Conservation (phyloP, 139 green algal genomes). For the Chlamydomonas sp. region DNA sequence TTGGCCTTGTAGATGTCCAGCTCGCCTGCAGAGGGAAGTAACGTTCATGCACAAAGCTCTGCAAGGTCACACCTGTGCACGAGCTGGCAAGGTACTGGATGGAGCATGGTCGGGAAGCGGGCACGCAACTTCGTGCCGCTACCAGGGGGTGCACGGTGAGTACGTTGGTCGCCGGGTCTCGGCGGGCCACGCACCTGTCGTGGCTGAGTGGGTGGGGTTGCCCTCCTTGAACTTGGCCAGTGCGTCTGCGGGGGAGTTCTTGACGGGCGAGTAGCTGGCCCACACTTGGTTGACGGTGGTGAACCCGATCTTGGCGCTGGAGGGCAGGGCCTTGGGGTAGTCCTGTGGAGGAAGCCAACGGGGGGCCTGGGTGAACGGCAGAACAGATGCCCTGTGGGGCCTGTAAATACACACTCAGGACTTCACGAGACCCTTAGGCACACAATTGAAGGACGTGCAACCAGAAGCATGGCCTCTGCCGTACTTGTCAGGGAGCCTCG, state of each 20-base stretch:
- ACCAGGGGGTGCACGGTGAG: too few relatives aligned
- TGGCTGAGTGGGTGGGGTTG: constrained; percentile 91
- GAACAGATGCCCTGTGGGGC: neutral
- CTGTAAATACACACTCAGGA: neutral
- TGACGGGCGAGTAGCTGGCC: constrained; percentile 96
- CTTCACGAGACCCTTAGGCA: too few relatives aligned
- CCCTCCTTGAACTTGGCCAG: constrained; percentile 80
- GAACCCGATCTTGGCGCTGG: constrained; percentile 88
- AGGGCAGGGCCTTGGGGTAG: constrained; percentile 83
- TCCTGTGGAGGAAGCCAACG: constrained; percentile 68
- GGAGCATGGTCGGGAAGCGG: too few relatives aligned
- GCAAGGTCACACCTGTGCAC: too few relatives aligned
- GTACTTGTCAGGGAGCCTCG: too few relatives aligned
- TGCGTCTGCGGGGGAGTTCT: constrained; percentile 93
- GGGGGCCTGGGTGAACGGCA: neutral
- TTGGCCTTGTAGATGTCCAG: constrained; percentile 68
- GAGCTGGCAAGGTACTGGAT: too few relatives aligned
- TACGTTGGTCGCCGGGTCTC: too few relatives aligned
- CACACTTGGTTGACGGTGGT: constrained; percentile 95
- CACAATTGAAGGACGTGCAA: too few relatives aligned
- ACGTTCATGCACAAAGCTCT: too few relatives aligned
- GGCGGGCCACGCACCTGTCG: constrained; percentile 68
- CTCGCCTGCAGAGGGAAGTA: constrained; percentile 38
- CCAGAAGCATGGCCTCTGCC: too few relatives aligned
- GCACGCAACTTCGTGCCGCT: too few relatives aligned